Evolutionary conservation across 192 early-diverging fungal species (phyloP).

Genomic region (Jimgerdemannia flammicorona): DNA sequence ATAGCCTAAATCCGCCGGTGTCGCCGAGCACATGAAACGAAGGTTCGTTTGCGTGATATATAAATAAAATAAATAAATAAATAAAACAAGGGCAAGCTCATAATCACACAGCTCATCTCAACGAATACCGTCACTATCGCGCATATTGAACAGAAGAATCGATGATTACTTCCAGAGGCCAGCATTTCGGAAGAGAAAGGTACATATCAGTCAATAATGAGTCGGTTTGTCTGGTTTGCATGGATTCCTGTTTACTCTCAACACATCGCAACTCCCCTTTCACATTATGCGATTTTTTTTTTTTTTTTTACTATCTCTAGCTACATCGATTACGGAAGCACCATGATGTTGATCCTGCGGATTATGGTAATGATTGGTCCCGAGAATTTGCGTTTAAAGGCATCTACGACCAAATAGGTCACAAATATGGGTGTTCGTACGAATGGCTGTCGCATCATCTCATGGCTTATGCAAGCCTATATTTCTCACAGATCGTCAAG

Average conservation of each 20-base stretch:
- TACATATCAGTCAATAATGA: not conserved
- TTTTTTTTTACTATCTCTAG: conserved; percentile 10
- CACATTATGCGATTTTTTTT: not conserved
- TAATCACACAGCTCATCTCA: no score
- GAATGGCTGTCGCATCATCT: not conserved
- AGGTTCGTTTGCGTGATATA: conserved; percentile 17
- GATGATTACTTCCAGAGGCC: conserved; percentile 47
- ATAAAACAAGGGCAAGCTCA: no score
- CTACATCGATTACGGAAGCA: conserved; percentile 68
- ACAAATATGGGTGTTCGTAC: no score
- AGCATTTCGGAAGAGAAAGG: conserved; percentile 54
- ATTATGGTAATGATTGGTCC: conserved; percentile 42
- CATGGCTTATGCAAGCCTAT: not conserved
- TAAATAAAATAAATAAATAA: no score
- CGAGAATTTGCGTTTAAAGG: no score
- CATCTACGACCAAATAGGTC: no score
- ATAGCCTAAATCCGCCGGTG: conserved; percentile 42
- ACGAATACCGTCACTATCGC: no score
- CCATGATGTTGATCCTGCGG: conserved; percentile 61
- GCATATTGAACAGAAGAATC: conserved; percentile 41
- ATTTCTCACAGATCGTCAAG: conserved; percentile 38
- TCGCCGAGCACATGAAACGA: conserved; percentile 48
- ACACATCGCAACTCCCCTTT: not conserved
- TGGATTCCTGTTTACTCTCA: no score
- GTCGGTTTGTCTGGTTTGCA: no score